Base-by-base conservation (phyloP, 345 rosid species). In the Citrus cavaleriei region DNA sequence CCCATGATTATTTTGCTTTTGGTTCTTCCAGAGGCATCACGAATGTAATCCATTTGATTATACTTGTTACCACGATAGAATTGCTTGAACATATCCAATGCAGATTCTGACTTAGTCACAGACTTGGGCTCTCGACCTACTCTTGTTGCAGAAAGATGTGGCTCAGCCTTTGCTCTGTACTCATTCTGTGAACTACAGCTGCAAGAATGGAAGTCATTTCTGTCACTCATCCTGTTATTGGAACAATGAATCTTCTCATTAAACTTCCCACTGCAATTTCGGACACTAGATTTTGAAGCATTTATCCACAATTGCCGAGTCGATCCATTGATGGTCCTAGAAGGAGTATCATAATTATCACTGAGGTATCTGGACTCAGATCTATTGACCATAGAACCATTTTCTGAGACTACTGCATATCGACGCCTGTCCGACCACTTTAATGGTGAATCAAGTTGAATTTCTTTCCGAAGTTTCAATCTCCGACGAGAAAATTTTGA, bases 341-440 rank as follows among this genome's bases (percentile, higher is more conserved):
- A 35, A 35, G 89, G 81, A 82, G 75, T 85, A 60, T 88, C 93
- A 40, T 73, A 81, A 83, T 78, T 83, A 78, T 92, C 97, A 86
- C 73, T 79, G 62, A 77, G 84, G 85, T 76, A 81, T 83, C 92
- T 90, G 58, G 88, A 84, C 84, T 88, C 92, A 14, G 88, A 78
- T 62, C 89, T 89, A 83, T 78, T 83, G 69, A 73, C 85, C 66
- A 7, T 54, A 69, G 86, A 75, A 83, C 86, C 80, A 82, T 81
- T 87, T 83, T 88, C 95, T 9, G 91, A 84, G 82, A 80, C 82
- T 75, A 72, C 78, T 54, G 89, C 72, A 76, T 81, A 82, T 64
- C 89, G 84, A 16, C 83, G 88, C 72, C 88, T 85, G 74, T 91
- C 95, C 75, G 91, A 81, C 95, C 97, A 89, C 83, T 89, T 88